Conservation (phyloP, 2,329 filamentous ascomycete genomes). For the Lasiodiplodia gonubiensis region DNA sequence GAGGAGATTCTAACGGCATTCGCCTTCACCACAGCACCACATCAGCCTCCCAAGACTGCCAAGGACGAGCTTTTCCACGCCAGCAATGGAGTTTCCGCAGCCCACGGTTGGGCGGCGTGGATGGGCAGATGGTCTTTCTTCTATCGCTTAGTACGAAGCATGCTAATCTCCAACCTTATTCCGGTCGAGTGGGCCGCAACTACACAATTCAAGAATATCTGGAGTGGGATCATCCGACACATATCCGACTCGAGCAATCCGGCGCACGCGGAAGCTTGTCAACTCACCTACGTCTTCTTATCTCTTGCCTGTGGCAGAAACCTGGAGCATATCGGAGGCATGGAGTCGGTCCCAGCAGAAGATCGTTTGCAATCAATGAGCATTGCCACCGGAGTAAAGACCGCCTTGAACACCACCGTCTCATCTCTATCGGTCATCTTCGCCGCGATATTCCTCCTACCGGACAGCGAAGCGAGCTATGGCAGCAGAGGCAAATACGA, state of each 20-base stretch:
- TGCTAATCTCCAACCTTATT: constrained; percentile 43
- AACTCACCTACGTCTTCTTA: constrained; percentile 41
- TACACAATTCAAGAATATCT: constrained; percentile 42
- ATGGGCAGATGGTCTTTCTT: constrained; percentile 42
- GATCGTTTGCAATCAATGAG: constrained; percentile 39
- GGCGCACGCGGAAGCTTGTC: constrained; percentile 36
- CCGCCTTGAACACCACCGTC: constrained; percentile 33
- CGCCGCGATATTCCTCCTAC: constrained; percentile 29
- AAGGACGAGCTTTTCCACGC: constrained; percentile 39
- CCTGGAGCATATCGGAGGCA: constrained; percentile 36
- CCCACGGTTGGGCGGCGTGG: constrained; percentile 38
- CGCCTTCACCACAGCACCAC: constrained; percentile 22
- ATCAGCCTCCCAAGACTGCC: constrained; percentile 2
- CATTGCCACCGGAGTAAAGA: constrained; percentile 40
- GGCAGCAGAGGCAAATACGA: constrained; percentile 37
- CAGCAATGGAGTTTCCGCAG: constrained; percentile 34
- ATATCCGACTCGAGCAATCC: constrained; percentile 40
- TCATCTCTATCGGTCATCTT: constrained; percentile 13
- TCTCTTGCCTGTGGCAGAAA: constrained; percentile 38
- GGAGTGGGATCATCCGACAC: constrained; percentile 42
- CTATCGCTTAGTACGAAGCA: constrained; percentile 42
- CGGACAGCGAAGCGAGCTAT: constrained; percentile 34
- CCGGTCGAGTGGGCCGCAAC: constrained; percentile 49
- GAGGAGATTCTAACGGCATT: constrained; percentile 42
- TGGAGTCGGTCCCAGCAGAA: constrained; percentile 25